A percentile compares a stretch with the other conserved stretches of the same genome.
Conservation (phyloP, 176 grass and related monocot genomes). For the Rhipidocladum racemiflorum region DNA sequence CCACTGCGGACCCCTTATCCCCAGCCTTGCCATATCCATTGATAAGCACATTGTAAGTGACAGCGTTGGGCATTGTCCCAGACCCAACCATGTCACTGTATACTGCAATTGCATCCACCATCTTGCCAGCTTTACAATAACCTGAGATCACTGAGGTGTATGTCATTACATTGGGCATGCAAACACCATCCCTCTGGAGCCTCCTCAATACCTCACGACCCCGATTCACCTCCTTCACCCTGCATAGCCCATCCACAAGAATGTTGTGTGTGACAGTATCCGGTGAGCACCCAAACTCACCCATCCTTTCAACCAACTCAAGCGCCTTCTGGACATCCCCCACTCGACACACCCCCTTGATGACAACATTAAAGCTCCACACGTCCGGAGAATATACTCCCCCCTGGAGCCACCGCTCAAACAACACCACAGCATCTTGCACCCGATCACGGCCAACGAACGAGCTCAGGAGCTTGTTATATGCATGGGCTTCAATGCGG, state of each 20-base stretch:
- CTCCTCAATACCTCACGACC: constrained; percentile 58
- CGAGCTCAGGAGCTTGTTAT: constrained; percentile 68
- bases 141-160: constrained; percentile 81
- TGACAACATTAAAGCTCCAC: constrained; percentile 80
- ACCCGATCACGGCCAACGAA: constrained; percentile 37
- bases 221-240: constrained; percentile 48
- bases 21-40: constrained; percentile 80
- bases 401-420: constrained; percentile 49
- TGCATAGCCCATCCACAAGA: constrained; percentile 75
- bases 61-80: constrained; percentile 50
- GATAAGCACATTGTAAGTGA: constrained; percentile 94
- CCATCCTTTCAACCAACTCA: constrained; percentile 58
- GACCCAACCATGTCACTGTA: constrained; percentile 67
- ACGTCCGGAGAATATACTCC: constrained; percentile 45
- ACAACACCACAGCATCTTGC: constrained; percentile 46
- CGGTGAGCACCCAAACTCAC: constrained; percentile 60
- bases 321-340: constrained; percentile 67
- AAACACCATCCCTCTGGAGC: constrained; percentile 58
- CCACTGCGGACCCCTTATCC: constrained; percentile 51
- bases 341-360: constrained; percentile 63
- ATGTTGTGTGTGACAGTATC: constrained; percentile 82
- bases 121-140: constrained; percentile 67
- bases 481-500: constrained; percentile 43
- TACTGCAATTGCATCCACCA: constrained; percentile 60
- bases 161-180: constrained; percentile 73